Evolutionary conservation across 495 filamentous ascomycete genomes (phyloP).

Genomic region (Neurospora sublineolata): DNA sequence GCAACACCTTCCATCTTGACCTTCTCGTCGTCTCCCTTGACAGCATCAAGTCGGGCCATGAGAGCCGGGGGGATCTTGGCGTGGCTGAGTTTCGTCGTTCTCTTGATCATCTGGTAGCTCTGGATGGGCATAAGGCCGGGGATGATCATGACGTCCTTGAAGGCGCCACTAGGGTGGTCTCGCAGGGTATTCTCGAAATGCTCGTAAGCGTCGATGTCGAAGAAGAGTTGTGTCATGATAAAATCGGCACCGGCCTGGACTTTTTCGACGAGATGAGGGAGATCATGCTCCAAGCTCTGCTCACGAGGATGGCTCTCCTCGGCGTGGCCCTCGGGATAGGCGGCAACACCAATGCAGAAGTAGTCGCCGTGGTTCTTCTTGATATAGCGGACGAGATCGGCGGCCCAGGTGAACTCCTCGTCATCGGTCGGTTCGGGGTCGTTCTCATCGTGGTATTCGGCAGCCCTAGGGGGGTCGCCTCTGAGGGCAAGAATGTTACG

Average conservation of each 20-base stretch:
- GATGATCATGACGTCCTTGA: slow-evolving; percentile 82
- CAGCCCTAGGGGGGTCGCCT: slow-evolving; percentile 83
- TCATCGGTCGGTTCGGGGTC: slow-evolving; percentile 35
- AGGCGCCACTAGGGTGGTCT: slow-evolving; percentile 71
- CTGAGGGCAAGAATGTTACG: slow-evolving; percentile 88
- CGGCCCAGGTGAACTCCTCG: slow-evolving; percentile 71
- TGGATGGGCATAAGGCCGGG: slow-evolving; percentile 97
- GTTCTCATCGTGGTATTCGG: slow-evolving; percentile 61
- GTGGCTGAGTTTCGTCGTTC: slow-evolving; percentile 92
- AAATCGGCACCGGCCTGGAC: slow-evolving; percentile 88
- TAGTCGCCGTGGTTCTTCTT: slow-evolving; percentile 76
- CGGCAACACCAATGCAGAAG: slow-evolving; percentile 92
- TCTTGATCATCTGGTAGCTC: slow-evolving; percentile 86
- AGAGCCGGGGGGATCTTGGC: slow-evolving; percentile 64
- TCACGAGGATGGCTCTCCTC: slow-evolving; percentile 69
- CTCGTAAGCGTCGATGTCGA: slow-evolving; percentile 71
- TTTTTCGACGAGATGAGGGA: slow-evolving; percentile 89
- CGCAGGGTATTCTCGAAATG: slow-evolving; percentile 68
- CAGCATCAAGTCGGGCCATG: slow-evolving; percentile 58
- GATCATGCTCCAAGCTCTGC: slow-evolving; percentile 67
- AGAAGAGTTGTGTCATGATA: slow-evolving; percentile 98
- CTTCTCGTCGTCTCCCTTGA: slow-evolving; percentile 83
- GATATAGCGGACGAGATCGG: slow-evolving; percentile 88
- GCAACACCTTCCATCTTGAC: slow-evolving; percentile 68
- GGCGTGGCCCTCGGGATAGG: slow-evolving; percentile 93